Base-by-base conservation (phyloP, 2,329 filamentous ascomycete genomes). In the Tolypocladium album region DNA sequence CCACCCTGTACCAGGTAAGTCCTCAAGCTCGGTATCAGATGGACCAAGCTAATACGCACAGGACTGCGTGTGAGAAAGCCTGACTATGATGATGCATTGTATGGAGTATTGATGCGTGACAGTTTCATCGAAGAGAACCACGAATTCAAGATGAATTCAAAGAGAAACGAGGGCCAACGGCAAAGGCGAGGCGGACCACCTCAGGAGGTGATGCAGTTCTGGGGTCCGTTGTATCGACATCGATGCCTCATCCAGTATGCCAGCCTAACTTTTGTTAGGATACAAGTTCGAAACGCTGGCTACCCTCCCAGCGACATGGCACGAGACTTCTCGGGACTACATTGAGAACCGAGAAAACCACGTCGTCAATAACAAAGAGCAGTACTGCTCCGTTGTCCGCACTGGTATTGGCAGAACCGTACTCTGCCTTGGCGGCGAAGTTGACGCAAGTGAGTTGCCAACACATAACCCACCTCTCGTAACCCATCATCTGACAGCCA, bases 281-380 rank as follows among this genome's bases (percentile, higher is more conserved):
- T 99, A 99, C 78, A 99, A 99, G 71, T 99, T 99, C 68, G 94
- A 99, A 74, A 89, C 90, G 0, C 75, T 99, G 1, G 86, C 87
- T 8, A 87, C 94, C 2, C 76, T 97, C 4, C 87, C 90, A 2
- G 76, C 80, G 2, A 82, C 88, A 0, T 97, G 92, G 86, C 86
- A 82, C 59, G 83, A 88, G 60, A 88, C 85, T 0, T 77, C 86
- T 0, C 84, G 90, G 60, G 87, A 89, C 1, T 85, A 87, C 61
- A 97, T 99, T 63, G 92, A 96, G 70, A 77, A 75, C 60, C 85
- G 94, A 36, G 85, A 89, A 52, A 72, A 84, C 3, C 79, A 88
- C 59, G 69, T 87, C 11, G 92, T 97, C 57, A 92, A 88, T 72
- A 99, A 97, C 72, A 86, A 92, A 69, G 88, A 90, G 0, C 94